Evolutionary conservation across 2,329 filamentous ascomycete genomes (phyloP).

Genomic region (Fusarium sp.): DNA sequence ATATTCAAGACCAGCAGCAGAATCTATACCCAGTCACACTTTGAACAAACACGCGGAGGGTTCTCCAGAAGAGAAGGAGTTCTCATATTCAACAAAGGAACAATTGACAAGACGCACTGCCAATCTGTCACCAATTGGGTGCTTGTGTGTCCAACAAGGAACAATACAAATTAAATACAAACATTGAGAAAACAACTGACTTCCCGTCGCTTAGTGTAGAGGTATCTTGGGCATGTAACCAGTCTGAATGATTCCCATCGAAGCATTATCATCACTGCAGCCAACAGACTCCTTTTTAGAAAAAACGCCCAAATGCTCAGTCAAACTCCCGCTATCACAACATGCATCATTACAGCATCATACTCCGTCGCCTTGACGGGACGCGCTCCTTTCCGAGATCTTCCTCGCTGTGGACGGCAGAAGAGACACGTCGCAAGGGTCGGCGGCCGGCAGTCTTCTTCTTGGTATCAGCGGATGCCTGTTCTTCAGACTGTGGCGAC

Average conservation of each 20-base stretch:
- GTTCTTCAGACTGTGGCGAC: slow-evolving; percentile 55
- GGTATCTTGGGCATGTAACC: slow-evolving; percentile 51
- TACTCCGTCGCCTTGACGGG: slow-evolving; percentile 63
- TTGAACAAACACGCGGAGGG: slow-evolving; percentile 19
- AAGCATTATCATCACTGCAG: slow-evolving; percentile 41
- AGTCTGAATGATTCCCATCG: slow-evolving; percentile 45
- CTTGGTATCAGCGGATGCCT: slow-evolving; percentile 40
- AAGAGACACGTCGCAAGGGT: slow-evolving; percentile 54
- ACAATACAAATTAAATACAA: slow-evolving; percentile 48
- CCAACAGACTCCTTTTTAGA: slow-evolving; percentile 41
- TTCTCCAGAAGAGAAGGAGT: slow-evolving; percentile 25
- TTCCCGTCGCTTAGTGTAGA: slow-evolving; percentile 49
- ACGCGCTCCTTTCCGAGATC: slow-evolving; percentile 45
- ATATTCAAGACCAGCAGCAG: slow-evolving; percentile 38
- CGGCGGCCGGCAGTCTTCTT: slow-evolving; percentile 49
- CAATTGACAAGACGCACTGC: slow-evolving; percentile 28
- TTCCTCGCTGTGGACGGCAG: slow-evolving; percentile 53
- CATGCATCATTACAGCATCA: slow-evolving; percentile 64
- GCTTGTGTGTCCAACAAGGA: slow-evolving; percentile 30
- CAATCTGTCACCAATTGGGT: slow-evolving; percentile 38
- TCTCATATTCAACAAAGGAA: slow-evolving; percentile 40
- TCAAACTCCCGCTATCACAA: slow-evolving; percentile 36
- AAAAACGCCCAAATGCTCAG: slow-evolving; percentile 44
- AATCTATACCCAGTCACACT: slow-evolving; percentile 45
- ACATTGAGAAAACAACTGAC: slow-evolving; percentile 44